phyloP scores from a whole-genome alignment of 2,329 filamentous ascomycete species.

The Sclerotinia sclerotiorum region DNA sequence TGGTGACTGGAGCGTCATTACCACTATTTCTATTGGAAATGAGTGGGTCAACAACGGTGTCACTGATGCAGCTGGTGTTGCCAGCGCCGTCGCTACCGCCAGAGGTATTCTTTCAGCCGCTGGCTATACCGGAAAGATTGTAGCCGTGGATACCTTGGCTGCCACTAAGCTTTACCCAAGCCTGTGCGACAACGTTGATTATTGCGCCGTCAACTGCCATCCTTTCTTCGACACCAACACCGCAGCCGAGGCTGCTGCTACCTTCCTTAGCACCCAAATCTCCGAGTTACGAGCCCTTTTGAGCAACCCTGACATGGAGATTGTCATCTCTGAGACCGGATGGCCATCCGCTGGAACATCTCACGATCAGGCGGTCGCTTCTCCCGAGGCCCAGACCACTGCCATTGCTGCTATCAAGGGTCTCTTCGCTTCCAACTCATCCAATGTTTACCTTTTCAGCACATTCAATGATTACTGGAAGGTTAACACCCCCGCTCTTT shows the following conservation, averaged over 20 bases:
- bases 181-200: slow-evolving; percentile 68
- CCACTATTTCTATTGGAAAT: slow-evolving; percentile 77
- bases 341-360: slow-evolving; percentile 71
- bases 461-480: slow-evolving; percentile 84
- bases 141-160: slow-evolving; percentile 77
- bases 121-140: slow-evolving; percentile 72
- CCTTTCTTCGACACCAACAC: slow-evolving; percentile 75
- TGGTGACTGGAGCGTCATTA: slow-evolving; percentile 66
- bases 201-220: slow-evolving; percentile 79
- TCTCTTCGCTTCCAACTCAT: slow-evolving; percentile 52
- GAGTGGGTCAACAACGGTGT: slow-evolving; percentile 70
- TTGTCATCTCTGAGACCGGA: slow-evolving; percentile 78
- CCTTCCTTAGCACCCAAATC: slow-evolving; percentile 62
- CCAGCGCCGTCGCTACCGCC: slow-evolving; percentile 57
- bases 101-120: slow-evolving; percentile 56
- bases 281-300: slow-evolving; percentile 46
- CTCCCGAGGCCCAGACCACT: slow-evolving; percentile 60
- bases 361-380: slow-evolving; percentile 70
- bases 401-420: slow-evolving; percentile 66
- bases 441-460: slow-evolving; percentile 69
- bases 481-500: slow-evolving; percentile 58
- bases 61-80: slow-evolving; percentile 54
- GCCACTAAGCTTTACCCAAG: slow-evolving; percentile 64
- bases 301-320: slow-evolving; percentile 51
- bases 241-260: slow-evolving; percentile 60